Percentiles rank a stretch among this genome's conserved stretches.
Evolutionary conservation across 306 rosid species (phyloP).

Genomic region (Acacia confusa): DNA sequence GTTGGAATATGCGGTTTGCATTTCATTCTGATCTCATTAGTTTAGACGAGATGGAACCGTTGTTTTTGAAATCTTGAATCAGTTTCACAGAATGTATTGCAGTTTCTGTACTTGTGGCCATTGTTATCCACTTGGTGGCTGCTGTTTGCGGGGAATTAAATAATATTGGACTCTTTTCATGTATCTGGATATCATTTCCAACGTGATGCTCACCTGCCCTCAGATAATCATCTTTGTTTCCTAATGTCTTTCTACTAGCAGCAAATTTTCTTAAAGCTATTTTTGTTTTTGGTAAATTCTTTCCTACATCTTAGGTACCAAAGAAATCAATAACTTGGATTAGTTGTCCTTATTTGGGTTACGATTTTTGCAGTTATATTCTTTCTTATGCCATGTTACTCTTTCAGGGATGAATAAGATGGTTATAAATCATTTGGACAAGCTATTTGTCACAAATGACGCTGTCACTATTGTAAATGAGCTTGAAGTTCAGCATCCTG

Average conservation of each 20-base stretch:
- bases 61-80: neutral
- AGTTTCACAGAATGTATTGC: neutral
- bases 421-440: constrained; percentile 96
- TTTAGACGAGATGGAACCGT: neutral
- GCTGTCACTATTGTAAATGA: constrained; percentile 87
- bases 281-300: neutral
- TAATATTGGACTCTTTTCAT: neutral
- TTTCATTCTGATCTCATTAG: neutral
- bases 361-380: neutral
- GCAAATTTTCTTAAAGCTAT: neutral
- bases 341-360: neutral
- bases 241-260: neutral
- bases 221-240: neutral
- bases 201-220: neutral
- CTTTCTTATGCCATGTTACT: neutral
- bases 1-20: neutral
- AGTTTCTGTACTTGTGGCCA: neutral
- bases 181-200: neutral
- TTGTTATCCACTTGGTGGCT: neutral
- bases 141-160: neutral
- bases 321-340: neutral
- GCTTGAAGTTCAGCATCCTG: constrained; percentile 96
- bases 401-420: constrained; percentile 64
- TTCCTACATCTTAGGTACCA: neutral
- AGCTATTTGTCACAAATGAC: constrained; percentile 90